phyloP scores from a whole-genome alignment of 768 basidiomycete species.

The Ephemerocybe angulata region DNA sequence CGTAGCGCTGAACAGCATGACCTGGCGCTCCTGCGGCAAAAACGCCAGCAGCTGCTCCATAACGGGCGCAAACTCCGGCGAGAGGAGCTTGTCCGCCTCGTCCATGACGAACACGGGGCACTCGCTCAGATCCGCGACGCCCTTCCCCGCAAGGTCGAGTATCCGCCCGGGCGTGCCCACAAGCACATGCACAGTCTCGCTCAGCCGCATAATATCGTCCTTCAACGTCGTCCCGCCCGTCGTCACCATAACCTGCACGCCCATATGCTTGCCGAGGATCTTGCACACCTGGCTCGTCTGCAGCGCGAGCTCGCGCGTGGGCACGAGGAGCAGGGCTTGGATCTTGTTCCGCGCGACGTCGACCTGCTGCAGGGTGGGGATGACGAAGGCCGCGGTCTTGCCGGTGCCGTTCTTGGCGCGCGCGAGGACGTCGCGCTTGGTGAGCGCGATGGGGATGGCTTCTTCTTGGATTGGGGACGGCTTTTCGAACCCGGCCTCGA shows the following conservation, averaged over 20 bases:
- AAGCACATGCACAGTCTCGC: slow-evolving; percentile 89
- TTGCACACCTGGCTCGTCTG: slow-evolving; percentile 99
- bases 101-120: slow-evolving; percentile 99
- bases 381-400: slow-evolving; percentile 98
- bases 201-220: slow-evolving; percentile 92
- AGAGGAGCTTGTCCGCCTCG: slow-evolving; percentile 96
- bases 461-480: slow-evolving; percentile 99
- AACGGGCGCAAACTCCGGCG: slow-evolving; percentile 96
- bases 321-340: slow-evolving; percentile 94
- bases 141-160: slow-evolving; percentile 90
- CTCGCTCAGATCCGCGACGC: slow-evolving; percentile 88
- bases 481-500: slow-evolving; percentile 95
- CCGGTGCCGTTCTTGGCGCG: slow-evolving; percentile 97
- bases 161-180: slow-evolving; percentile 97
- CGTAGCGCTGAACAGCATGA: slow-evolving; percentile 98
- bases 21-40: slow-evolving; percentile 83
- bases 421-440: slow-evolving; percentile 90
- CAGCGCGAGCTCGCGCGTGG: slow-evolving; percentile 96
- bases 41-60: slow-evolving; percentile 93
- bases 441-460: slow-evolving; percentile 92
- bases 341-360: slow-evolving; percentile 83
- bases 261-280: slow-evolving; percentile 93
- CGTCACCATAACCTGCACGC: slow-evolving; percentile 96
- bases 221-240: slow-evolving; percentile 97
- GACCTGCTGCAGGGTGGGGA: slow-evolving; percentile 92